Conservation (phyloP, 2,329 filamentous ascomycete species). For the Neoarthrinium moseri region DNA sequence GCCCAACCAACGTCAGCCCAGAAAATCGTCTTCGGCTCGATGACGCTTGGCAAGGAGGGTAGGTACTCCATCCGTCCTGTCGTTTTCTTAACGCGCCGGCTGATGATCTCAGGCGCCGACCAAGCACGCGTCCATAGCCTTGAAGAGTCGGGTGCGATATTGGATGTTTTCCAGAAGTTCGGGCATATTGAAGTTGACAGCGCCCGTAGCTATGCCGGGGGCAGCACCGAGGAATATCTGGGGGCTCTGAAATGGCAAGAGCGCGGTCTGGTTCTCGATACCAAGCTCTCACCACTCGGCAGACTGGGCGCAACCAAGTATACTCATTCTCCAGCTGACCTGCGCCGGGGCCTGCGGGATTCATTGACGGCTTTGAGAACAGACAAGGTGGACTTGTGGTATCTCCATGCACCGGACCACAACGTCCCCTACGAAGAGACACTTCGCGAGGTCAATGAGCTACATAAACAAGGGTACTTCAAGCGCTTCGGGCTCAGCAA, state of each 20-base stretch:
- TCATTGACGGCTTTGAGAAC: slow-evolving; percentile 10
- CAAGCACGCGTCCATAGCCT: slow-evolving; percentile 2
- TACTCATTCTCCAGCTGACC: not conserved
- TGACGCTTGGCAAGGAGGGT: slow-evolving; percentile 7
- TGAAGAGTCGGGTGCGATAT: not conserved
- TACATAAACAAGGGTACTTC: slow-evolving; percentile 39
- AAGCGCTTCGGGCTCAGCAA: slow-evolving; percentile 45
- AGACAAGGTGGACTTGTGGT: slow-evolving; percentile 31
- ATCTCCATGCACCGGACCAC: slow-evolving; percentile 45
- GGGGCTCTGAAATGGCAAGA: slow-evolving; percentile 11
- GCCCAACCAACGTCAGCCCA: slow-evolving; percentile 1
- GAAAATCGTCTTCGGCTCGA: slow-evolving; percentile 5
- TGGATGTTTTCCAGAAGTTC: slow-evolving; percentile 3
- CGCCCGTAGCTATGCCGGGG: slow-evolving; percentile 16
- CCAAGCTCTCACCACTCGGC: slow-evolving; percentile 16
- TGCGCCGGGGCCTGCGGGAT: slow-evolving; percentile 4
- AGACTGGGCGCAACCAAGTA: slow-evolving; percentile 2
- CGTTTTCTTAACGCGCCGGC: not conserved
- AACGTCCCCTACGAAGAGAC: slow-evolving; percentile 39
- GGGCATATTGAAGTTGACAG: slow-evolving; percentile 17
- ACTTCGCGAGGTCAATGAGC: slow-evolving; percentile 38
- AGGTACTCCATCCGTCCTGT: not conserved
- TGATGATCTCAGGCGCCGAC: not conserved
- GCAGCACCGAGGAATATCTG: slow-evolving; percentile 17
- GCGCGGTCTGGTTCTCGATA: slow-evolving; percentile 21